Conservation (phyloP, 1,139 yeast genomes). For the Waltiozyma sp. region DNA sequence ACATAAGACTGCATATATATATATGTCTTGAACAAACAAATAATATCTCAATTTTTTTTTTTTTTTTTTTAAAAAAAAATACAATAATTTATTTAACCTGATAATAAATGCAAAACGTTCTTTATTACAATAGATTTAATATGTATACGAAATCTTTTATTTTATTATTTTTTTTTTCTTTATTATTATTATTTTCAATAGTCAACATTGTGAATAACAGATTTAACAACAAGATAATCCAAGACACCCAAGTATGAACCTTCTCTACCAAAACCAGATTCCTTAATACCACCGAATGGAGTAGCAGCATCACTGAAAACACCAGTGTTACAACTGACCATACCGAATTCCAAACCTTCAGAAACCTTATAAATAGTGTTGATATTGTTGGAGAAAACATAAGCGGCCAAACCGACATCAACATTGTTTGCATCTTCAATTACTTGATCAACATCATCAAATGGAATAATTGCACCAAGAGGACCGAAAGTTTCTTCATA, state of each 20-base stretch:
- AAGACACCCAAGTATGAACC: constrained; percentile 70
- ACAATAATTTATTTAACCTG: no score
- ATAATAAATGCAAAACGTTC: no score
- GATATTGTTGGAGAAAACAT: constrained; percentile 60
- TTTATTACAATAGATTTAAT: no score
- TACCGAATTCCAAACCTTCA: constrained; percentile 68
- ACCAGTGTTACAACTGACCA: constrained; percentile 75
- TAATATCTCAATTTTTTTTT: no score
- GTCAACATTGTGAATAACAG: constrained; percentile 26
- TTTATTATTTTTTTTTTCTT: no score
- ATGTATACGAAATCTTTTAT: no score
- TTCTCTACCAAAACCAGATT: constrained; percentile 77
- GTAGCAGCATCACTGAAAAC: constrained; percentile 57
- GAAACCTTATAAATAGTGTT: constrained; percentile 53
- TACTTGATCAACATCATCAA: constrained; percentile 59
- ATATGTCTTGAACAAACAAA: no score
- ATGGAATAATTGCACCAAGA: constrained; percentile 63
- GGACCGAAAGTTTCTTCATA: constrained; percentile 88
- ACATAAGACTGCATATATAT: no score
- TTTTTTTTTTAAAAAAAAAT: no score
- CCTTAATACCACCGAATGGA: constrained; percentile 76
- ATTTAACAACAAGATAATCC: constrained; percentile 58
- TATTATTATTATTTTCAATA: neutral
- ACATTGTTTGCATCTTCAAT: constrained; percentile 57
- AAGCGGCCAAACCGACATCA: constrained; percentile 68